Evolutionary conservation across 2,329 filamentous ascomycete genomes (phyloP).

Genomic region (Hysterium pulicare): DNA sequence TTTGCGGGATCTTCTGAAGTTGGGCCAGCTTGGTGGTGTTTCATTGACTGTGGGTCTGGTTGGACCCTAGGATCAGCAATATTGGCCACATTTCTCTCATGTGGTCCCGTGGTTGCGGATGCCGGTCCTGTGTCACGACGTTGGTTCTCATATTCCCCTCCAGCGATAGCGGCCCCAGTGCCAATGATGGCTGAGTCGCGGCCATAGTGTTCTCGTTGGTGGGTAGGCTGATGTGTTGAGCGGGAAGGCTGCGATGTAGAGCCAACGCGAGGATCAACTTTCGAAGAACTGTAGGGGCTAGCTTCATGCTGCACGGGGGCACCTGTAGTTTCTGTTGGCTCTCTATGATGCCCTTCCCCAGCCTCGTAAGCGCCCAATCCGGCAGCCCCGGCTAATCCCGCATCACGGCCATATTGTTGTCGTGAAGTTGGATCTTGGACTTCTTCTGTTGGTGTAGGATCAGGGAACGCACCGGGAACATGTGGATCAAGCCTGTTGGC

Average conservation of each 20-base stretch:
- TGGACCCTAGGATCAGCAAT: conserved; percentile 25
- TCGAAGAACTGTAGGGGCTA: too few relatives aligned
- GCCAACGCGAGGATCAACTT: conserved; percentile 26
- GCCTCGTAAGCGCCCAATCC: conserved; percentile 8
- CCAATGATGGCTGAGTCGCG: conserved; percentile 19
- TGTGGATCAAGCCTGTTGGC: conserved; percentile 36
- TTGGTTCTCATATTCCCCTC: conserved; percentile 6
- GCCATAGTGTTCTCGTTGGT: conserved; percentile 27
- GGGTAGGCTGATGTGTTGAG: conserved; percentile 7
- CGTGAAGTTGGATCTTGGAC: conserved; percentile 8
- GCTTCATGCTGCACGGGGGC: too few relatives aligned
- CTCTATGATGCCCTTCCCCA: neutral
- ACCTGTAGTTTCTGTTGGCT: too few relatives aligned
- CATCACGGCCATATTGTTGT: conserved; percentile 23
- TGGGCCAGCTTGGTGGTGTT: conserved; percentile 18
- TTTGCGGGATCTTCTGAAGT: conserved; percentile 23
- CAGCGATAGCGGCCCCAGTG: conserved; percentile 15
- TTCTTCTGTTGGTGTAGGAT: conserved; percentile 28
- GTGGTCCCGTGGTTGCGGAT: conserved; percentile 24
- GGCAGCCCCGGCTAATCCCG: conserved; percentile 16
- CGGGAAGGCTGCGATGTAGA: conserved; percentile 8
- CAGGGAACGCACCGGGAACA: conserved; percentile 32
- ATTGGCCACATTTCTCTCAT: conserved; percentile 31
- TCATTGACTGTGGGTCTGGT: conserved; percentile 17
- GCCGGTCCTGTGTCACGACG: neutral